Evolutionary conservation across 1,139 yeast genomes (phyloP).

Genomic region (Hemisphaericaspora xylanilytica): DNA sequence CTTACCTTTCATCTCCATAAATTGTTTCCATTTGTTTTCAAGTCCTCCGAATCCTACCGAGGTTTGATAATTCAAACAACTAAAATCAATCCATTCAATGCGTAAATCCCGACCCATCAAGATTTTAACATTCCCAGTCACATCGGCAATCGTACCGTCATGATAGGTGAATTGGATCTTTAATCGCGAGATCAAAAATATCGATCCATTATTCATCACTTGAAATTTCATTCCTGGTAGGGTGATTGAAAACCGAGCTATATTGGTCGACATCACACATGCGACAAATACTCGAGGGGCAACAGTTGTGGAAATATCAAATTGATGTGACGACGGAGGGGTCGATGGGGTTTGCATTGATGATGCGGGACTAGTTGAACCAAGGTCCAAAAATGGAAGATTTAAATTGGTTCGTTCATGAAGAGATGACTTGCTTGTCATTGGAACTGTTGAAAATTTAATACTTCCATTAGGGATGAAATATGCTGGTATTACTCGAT

Average conservation of each 20-base stretch:
- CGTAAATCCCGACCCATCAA: constrained; percentile 59
- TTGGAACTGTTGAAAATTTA: constrained; percentile 25
- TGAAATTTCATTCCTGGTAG: constrained; percentile 68
- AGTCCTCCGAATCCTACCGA: constrained; percentile 25
- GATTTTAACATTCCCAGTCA: constrained; percentile 58
- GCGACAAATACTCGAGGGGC: constrained; percentile 66
- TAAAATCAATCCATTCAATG: constrained; percentile 71
- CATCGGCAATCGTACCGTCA: constrained; percentile 70
- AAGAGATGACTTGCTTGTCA: constrained; percentile 3
- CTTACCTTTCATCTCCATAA: constrained; percentile 9
- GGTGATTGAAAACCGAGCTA: constrained; percentile 53
- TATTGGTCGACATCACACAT: constrained; percentile 49
- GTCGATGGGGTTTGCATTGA: not conserved
- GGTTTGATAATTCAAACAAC: constrained; percentile 34
- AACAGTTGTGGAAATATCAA: constrained; percentile 61
- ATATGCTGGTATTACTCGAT: constrained; percentile 32
- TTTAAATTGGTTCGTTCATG: constrained; percentile 6
- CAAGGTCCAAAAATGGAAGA: constrained; percentile 5
- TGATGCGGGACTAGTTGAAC: not conserved
- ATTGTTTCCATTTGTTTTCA: constrained; percentile 25
- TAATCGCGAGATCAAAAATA: constrained; percentile 59
- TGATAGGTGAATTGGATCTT: constrained; percentile 53
- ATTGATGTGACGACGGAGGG: constrained; percentile 39
- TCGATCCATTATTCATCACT: constrained; percentile 63
- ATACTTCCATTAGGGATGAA: constrained; percentile 34